phyloP scores from a whole-genome alignment of 139 green algal genomes.

The Edaphochlamys debaryana region DNA sequence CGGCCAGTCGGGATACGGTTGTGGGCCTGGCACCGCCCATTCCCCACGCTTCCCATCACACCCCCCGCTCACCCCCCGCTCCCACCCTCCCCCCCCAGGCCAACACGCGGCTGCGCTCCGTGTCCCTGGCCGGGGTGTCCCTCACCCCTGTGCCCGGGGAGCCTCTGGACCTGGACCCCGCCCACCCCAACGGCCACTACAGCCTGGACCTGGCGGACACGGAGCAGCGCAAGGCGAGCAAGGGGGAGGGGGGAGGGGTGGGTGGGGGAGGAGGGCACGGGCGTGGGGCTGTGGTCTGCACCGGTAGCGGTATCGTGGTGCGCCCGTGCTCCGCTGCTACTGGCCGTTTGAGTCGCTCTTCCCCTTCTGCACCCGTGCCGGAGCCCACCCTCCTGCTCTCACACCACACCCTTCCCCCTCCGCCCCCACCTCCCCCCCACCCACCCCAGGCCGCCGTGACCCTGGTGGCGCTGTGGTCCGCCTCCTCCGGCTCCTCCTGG shows the following conservation, averaged over 20 bases:
- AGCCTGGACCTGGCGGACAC: conserved; percentile 26
- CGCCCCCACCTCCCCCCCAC: too few species aligned
- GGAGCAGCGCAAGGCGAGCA: conserved; percentile 9
- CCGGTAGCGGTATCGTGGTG: neutral
- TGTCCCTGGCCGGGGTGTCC: conserved; percentile 13
- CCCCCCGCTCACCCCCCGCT: neutral
- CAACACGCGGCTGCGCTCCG: neutral
- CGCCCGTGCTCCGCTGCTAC: too few species aligned
- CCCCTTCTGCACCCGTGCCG: neutral
- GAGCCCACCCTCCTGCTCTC: neutral
- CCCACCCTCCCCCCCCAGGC: neutral
- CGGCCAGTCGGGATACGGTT: neutral
- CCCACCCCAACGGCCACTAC: conserved; percentile 29
- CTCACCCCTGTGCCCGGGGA: conserved; percentile 4
- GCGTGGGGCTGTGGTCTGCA: neutral
- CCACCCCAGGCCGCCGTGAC: conserved; percentile 7
- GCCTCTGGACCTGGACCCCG: conserved; percentile 22
- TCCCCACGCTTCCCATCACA: neutral
- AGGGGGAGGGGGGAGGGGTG: neutral
- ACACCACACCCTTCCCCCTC: too few species aligned
- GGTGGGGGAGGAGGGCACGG: neutral
- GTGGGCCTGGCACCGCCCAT: neutral
- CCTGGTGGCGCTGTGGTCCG: neutral
- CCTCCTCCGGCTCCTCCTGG: conserved; percentile 31
- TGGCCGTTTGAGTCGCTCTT: neutral